These are phyloP conservation scores for Gloeostereum incarnatum DNA, from an alignment of 768 basidiomycete genomes.

Conservation along the genomic window DNA sequence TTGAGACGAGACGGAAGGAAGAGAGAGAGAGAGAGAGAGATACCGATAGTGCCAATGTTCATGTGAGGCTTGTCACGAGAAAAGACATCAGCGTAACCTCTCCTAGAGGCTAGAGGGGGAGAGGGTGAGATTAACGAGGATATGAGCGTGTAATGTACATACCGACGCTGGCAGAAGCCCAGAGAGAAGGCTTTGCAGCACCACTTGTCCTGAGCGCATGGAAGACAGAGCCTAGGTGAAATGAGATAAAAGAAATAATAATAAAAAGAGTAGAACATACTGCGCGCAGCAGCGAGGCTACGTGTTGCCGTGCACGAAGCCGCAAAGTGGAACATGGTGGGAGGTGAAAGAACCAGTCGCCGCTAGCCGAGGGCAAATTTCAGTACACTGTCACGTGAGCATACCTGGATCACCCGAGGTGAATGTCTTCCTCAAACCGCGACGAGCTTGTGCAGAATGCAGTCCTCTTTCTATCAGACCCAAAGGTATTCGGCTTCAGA, in stretches of 20 bases:
- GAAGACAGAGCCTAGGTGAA: slow-evolving; percentile 16
- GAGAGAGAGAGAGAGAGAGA: slow-evolving; percentile 15
- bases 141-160: slow-evolving; percentile 12
- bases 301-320: slow-evolving; percentile 40
- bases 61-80: slow-evolving; percentile 80
- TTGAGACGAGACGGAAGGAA: slow-evolving; percentile 1
- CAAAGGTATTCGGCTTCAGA: slow-evolving; percentile 51
- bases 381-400: too few species aligned
- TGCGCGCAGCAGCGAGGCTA: slow-evolving; percentile 33
- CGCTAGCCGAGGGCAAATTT: too few species aligned
- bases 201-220: too few species aligned
- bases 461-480: slow-evolving; percentile 77
- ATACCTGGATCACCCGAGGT: too few species aligned
- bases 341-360: not conserved
- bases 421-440: slow-evolving; percentile 48
- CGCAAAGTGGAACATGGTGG: slow-evolving; percentile 42
- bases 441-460: slow-evolving; percentile 76
- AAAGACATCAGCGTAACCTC: slow-evolving; percentile 75
- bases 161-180: slow-evolving; percentile 19
- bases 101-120: slow-evolving; percentile 31
- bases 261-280: slow-evolving; percentile 18
- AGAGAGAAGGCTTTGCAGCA: slow-evolving; percentile 24
- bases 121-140: not conserved
- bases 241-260: slow-evolving; percentile 4
- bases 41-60: slow-evolving; percentile 94